Conservation (phyloP, 768 basidiomycete species). For the Lentinula sp. region DNA sequence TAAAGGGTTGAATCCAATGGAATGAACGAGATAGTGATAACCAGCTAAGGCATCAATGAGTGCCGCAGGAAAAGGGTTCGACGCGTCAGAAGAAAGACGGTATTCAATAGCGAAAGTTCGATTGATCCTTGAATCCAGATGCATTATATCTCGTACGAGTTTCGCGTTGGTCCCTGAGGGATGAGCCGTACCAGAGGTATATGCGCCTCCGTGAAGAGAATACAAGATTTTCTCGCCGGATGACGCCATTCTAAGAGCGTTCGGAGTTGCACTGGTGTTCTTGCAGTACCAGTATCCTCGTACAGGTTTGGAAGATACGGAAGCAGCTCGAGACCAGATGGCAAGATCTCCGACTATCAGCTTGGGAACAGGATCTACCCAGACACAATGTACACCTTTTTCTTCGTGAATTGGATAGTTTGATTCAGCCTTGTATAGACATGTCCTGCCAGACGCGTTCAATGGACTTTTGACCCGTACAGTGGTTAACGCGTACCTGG, state of each 20-base stretch:
- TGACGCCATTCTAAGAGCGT: slow-evolving; percentile 25
- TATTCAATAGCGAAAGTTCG: slow-evolving; percentile 66
- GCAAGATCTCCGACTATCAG: slow-evolving; percentile 38
- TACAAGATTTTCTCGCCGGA: slow-evolving; percentile 53
- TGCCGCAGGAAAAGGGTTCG: slow-evolving; percentile 67
- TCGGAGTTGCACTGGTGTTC: slow-evolving; percentile 22
- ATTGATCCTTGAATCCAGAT: slow-evolving; percentile 32
- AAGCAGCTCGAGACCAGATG: slow-evolving; percentile 29
- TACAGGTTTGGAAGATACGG: slow-evolving; percentile 35
- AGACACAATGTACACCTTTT: slow-evolving; percentile 37
- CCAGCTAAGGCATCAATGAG: slow-evolving; percentile 70
- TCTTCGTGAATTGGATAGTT: slow-evolving; percentile 29
- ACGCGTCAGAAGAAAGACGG: slow-evolving; percentile 45
- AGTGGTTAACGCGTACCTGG: slow-evolving; percentile 16
- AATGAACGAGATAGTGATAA: slow-evolving; percentile 61
- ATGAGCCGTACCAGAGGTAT: slow-evolving; percentile 46
- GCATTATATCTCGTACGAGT: slow-evolving; percentile 40
- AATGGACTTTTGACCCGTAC: background rate
- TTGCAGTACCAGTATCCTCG: slow-evolving; percentile 56
- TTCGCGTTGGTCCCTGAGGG: slow-evolving; percentile 39
- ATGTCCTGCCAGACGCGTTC: slow-evolving; percentile 21
- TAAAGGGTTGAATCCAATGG: slow-evolving; percentile 46
- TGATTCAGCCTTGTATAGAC: slow-evolving; percentile 30
- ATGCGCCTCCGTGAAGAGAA: slow-evolving; percentile 59
- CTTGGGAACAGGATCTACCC: slow-evolving; percentile 37